Base-by-base conservation (phyloP, 1,284 basidiomycete species). In the Cystobasidium sp. region DNA sequence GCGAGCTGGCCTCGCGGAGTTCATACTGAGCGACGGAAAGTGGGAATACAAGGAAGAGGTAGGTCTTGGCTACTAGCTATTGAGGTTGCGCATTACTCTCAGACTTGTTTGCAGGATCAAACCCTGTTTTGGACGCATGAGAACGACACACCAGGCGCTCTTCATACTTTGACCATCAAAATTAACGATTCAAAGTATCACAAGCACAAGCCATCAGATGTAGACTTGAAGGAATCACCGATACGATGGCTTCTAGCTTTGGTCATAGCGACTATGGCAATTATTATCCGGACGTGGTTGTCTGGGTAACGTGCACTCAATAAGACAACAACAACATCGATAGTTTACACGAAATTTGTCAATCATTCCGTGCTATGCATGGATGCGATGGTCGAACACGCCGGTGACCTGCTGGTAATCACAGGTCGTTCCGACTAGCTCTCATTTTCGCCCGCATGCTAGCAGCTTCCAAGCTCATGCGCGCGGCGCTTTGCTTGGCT, bases 41-140 rank as follows among this genome's bases (percentile, higher is more conserved):
- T 78, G 77, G 76, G 39, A 20, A 6, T 80, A 77, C 49, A 73
- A 80, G 39, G 72, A 67, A 12, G 77, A 74, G 68, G 79, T 80
- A 56, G 22, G 62, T 58, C 22, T 20, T 18, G 22, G 31, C 31
- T 31, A 20, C 55, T 59, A 64, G 69, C 14, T 6, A 14, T 20
- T 6, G 47, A 14, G 16, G 20, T 3, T 51, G 20, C 47, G 20
- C 14, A 51, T 51, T 51, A 6, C 20, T 20, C 14, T 39, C 8
- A 8, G 8, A 4, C 39, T 3, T 37, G n/a, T 18, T 12, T 3
- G 3, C 68, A 80, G 79, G 56, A 64, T 2, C 77, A 78, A 52
- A 77, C 76, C 1, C 71, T 79, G 37, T 77, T 76, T 68, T 64
- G 77, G 51, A 74, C 77, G 1, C 78, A 79, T 53, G 4, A 20